Evolutionary conservation across 2,329 filamentous ascomycete genomes (phyloP), one percentile per base, ranked within the genome.

Genomic region (Diplodia scrobiculata): DNA sequence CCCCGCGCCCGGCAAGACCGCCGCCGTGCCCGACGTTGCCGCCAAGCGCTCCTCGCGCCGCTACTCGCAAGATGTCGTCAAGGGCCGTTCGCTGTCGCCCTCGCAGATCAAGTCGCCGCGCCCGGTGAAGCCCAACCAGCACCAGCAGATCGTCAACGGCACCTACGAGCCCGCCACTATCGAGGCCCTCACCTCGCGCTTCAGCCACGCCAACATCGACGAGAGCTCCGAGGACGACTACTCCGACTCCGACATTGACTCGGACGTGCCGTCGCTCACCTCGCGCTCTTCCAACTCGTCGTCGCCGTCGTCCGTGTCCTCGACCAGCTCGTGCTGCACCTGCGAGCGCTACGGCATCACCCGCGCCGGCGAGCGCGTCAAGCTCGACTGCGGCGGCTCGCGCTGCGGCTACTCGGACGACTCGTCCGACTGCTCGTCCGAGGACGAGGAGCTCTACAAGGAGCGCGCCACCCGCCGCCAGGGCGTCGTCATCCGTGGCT

Each of bases 291-390:
- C 90, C 69, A 84, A 84, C 79, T 80, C 77, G 67, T 82, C 80
- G 59, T 92, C 90, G 63, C 90, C 90, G 74, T 88, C 87, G 80
- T 89, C 85, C 70, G 84, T 87, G 72, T 82, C 80, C 68, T 81
- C 81, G 67, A 77, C 78, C 62, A 79, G 73, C 67, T 78, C 79
- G 74, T 86, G 85, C 77, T 98, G 95, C 87, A 92, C 89, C 70
- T 98, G 94, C 82, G 92, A 97, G 80, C 91, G 93, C 82, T 97
- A 95, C 83, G 94, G 93, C 73, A 96, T 98, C 83, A 97, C 93
- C 70, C 91, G 92, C 81, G 89, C 89, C 79, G 92, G 93, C 76
- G 90, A 96, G 79, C 89, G 93, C 74, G 90, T 98, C 85, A 95
- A 94, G 86, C 88, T 97, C 78, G 93, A 97, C 86, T 98, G 94